Conservation (phyloP, 2,329 filamentous ascomycete genomes). For the Aspergillus alliaceus region DNA sequence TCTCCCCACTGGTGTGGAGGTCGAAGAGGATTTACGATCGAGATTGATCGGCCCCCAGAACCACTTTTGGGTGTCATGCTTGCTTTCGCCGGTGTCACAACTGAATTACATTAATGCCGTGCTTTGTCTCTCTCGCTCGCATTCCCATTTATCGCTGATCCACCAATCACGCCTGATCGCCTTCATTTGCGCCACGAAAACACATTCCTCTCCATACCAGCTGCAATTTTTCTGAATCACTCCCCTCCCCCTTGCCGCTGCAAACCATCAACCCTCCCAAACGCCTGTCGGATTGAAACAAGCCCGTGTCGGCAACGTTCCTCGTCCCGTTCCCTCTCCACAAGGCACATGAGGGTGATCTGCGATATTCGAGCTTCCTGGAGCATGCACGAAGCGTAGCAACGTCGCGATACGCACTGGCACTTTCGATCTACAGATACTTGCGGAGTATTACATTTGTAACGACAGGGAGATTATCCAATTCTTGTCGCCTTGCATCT, state of each 20-base stretch:
- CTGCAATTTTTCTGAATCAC: slow-evolving; percentile 24
- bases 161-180: slow-evolving; percentile 32
- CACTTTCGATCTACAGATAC: slow-evolving; percentile 27
- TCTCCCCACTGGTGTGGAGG: slow-evolving; percentile 5
- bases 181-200: slow-evolving; percentile 28
- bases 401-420: slow-evolving; percentile 31
- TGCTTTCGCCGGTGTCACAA: slow-evolving; percentile 38
- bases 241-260: slow-evolving; percentile 34
- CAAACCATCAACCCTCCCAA: slow-evolving; percentile 31
- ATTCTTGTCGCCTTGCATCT: slow-evolving; percentile 38
- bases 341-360: slow-evolving; percentile 38
- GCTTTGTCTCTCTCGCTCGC: slow-evolving; percentile 35
- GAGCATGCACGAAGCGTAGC: slow-evolving; percentile 45
- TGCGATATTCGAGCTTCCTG: slow-evolving; percentile 39
- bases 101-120: slow-evolving; percentile 36
- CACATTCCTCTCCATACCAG: slow-evolving; percentile 33
- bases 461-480: slow-evolving; percentile 34
- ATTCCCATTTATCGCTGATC: slow-evolving; percentile 34
- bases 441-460: slow-evolving; percentile 28
- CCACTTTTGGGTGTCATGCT: slow-evolving; percentile 32
- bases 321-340: slow-evolving; percentile 29
- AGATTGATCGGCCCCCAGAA: slow-evolving; percentile 16
- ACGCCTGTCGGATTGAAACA: slow-evolving; percentile 26
- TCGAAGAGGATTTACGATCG: slow-evolving; percentile 11
- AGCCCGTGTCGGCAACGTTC: slow-evolving; percentile 13